phyloP scores from a whole-genome alignment of 306 rosid genomes.

The Prunus armeniaca region DNA sequence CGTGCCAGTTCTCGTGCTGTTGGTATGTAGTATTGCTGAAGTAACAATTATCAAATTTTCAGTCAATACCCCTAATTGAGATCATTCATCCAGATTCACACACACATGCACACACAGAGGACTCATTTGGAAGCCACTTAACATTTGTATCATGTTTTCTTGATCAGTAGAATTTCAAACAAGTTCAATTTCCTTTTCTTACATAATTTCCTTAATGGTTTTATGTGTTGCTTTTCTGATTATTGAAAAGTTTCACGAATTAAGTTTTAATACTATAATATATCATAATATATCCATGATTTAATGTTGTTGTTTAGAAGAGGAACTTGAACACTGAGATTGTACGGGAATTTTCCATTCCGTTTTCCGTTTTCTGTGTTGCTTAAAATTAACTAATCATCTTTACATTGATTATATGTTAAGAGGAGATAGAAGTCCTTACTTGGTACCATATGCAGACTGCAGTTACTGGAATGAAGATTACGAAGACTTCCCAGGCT shows the following conservation, averaged over 20 bases:
- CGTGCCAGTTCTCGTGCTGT: constrained; percentile 97
- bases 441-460: constrained; percentile 97
- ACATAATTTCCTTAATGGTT: background rate
- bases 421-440: constrained; percentile 26
- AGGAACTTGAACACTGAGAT: background rate
- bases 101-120: background rate
- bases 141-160: background rate
- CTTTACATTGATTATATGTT: background rate
- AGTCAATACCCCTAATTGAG: background rate
- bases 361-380: background rate
- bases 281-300: background rate
- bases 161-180: background rate
- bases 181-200: background rate
- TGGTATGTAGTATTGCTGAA: constrained; percentile 82
- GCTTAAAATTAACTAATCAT: background rate
- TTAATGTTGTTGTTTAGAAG: background rate
- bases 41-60: constrained; percentile 20
- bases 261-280: background rate
- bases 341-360: background rate
- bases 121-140: background rate
- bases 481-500: constrained; percentile 93
- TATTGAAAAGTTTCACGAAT: background rate
- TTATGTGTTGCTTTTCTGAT: background rate
- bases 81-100: background rate
- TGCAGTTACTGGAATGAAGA: constrained; percentile 80